Conservation (phyloP, 2,329 filamentous ascomycete species). For the Metarhizium anisopliae region DNA sequence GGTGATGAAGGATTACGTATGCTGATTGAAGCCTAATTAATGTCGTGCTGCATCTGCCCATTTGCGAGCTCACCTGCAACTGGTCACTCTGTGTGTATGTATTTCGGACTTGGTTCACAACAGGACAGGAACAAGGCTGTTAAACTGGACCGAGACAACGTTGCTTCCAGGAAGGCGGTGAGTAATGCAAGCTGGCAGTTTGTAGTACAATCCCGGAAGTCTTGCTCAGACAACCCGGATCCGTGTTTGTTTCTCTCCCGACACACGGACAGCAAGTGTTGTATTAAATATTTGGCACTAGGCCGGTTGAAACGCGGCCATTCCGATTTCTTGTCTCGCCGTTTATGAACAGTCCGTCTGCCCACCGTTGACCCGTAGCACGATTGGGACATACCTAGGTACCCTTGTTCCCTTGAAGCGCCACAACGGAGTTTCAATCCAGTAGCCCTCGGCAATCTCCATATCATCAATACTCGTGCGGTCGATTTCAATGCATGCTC, state of each 20-base stretch:
- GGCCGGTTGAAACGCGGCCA: background rate
- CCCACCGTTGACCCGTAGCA: background rate
- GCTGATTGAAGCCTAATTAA: background rate
- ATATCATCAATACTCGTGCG: background rate
- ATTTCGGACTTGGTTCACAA: background rate
- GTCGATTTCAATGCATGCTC: constrained; percentile 5
- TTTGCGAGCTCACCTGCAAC: background rate
- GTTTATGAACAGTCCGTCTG: background rate
- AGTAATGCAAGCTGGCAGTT: background rate
- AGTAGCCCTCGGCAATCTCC: constrained; percentile 1
- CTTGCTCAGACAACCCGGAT: background rate
- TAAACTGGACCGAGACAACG: background rate
- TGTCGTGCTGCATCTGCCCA: background rate
- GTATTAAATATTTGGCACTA: background rate
- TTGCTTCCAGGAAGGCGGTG: background rate
- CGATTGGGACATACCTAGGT: background rate
- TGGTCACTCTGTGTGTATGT: background rate
- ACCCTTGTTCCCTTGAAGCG: background rate
- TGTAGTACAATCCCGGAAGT: too few relatives aligned
- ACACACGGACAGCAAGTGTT: background rate
- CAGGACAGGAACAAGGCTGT: background rate
- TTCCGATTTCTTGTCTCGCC: background rate
- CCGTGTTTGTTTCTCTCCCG: background rate
- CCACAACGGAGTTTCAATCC: constrained; percentile 1
- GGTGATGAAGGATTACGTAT: background rate